Percentiles rank a stretch among this genome's conserved stretches.
These are phyloP conservation scores for Dendrothele bispora DNA, from an alignment of 768 basidiomycete species.

Conservation along the genomic window DNA sequence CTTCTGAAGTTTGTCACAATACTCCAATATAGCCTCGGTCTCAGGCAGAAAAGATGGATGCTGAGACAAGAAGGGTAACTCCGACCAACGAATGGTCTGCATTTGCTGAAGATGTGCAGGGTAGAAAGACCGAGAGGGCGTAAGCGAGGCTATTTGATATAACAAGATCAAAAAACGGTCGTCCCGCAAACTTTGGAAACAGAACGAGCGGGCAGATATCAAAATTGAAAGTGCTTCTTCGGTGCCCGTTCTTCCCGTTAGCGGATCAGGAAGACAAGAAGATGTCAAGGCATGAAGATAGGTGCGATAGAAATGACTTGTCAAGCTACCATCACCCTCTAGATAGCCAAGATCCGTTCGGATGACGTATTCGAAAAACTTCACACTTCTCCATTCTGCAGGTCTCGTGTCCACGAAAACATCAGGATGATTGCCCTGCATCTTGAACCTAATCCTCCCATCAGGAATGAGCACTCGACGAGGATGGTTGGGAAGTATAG, in stretches of 20 bases:
- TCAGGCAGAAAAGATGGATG: too few relatives aligned
- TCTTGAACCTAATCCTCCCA: too few relatives aligned
- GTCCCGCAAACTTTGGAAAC: conserved; percentile 26
- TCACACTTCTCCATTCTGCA: too few relatives aligned
- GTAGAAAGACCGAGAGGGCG: conserved; percentile 26
- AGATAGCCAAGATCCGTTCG: conserved; percentile 30
- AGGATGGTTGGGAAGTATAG: too few relatives aligned
- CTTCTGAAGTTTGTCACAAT: too few relatives aligned
- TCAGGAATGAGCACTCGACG: too few relatives aligned
- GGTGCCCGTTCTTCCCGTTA: conserved; percentile 33
- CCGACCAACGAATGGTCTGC: conserved; percentile 29
- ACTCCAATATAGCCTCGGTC: too few relatives aligned
- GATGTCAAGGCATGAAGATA: conserved; percentile 38
- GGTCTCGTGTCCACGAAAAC: too few relatives aligned
- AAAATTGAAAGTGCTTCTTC: conserved; percentile 35
- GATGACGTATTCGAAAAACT: conserved; percentile 28
- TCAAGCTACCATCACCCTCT: conserved; percentile 22
- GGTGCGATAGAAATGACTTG: conserved; percentile 24
- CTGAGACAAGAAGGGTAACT: conserved; percentile 17
- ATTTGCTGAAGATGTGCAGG: conserved; percentile 24
- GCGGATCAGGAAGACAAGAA: conserved; percentile 29
- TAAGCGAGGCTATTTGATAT: conserved; percentile 21
- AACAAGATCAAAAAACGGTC: conserved; percentile 22
- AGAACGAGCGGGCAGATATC: conserved; percentile 24
- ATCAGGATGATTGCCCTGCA: too few relatives aligned